Evolutionary conservation across 2,329 filamentous ascomycete genomes (phyloP), one percentile per base, ranked within the genome.

Genomic region (Achaetomium macrosporum): DNA sequence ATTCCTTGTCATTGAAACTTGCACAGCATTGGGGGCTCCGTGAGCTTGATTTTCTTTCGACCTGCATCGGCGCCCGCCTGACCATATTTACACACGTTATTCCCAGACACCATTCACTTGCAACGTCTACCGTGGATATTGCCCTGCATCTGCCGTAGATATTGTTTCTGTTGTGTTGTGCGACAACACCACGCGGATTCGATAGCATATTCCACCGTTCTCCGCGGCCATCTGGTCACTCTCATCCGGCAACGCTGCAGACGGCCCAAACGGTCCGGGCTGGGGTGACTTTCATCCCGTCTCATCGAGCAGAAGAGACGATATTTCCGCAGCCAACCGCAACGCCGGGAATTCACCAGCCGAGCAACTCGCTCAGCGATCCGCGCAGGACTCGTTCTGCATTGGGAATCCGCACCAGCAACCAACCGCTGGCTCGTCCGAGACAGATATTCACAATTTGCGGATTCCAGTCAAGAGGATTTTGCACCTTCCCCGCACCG

Each of bases 401-500:
- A 6, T 40, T 40, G 30, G 13, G 3, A 39, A 33, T 35, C 13
- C 11, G 41, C 46, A 15, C 45, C 41, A 44, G 29, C 40, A 31
- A 50, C 30, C 46, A 15, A 42, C 30, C 30, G 19, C 10, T n/a
- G 12, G 44, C 35, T 33, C 37, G 36, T 52, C 53, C 29, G 51
- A 45, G 44, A 55, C 43, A 20, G 39, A 41, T 11, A 8, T 31
- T 54, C 54, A 58, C 57, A 50, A 55, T 56, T 58, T 54, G 59
- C 57, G 60, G 60, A 61, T 55, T 56, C 59, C 43, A 46, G 51
- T 49, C 43, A 50, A 42, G 53, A 54, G 58, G 56, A 56, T 49
- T 54, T 60, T 56, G 55, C 62, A 60, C 42, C 61, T 73, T 71
- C 71, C 71, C 71, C 71, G 70, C 71, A 71, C 69, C 65, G 58